Base-by-base conservation (phyloP, 2,329 filamentous ascomycete genomes). In the Phialophora chinensis region DNA sequence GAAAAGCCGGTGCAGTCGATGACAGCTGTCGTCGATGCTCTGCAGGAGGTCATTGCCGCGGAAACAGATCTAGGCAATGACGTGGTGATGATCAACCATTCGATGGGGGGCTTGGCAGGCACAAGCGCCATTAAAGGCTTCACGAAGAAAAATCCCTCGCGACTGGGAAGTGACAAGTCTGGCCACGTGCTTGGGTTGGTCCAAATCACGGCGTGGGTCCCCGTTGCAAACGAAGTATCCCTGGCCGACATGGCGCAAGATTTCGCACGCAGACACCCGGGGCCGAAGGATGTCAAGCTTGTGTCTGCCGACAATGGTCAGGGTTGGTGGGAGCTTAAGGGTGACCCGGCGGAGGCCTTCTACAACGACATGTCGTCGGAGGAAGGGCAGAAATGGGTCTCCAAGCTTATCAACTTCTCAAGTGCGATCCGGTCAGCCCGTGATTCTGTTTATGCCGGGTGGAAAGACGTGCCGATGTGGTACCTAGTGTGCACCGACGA, bases 321-420 rank as follows among this genome's bases (percentile, higher is more conserved):
- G 0, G 83, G 83, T 2, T 79, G 76, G 44, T 79, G 79, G 1
- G 77, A 78, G 0, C 62, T 85, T 3, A 72, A 76, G 12, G 72
- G 68, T 23, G 70, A 79, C 17, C 73, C 80, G 0, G 69, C 76
- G 6, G 73, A 83, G 4, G 67, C 84, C 1, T 82, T 85, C 62
- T 86, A 85, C 65, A 81, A 85, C 66, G 83, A 86, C 72, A 64
- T 85, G 1, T 76, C 81, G 0, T 71, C 65, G 0, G 77, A 80
- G 0, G 82, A 85, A 60, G 81, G 75, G 0, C 72, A 78, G 5
- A 73, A 74, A 50, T 84, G 82, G 80, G 76, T 77, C 0, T 72
- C 72, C 0, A 77, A 79, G 65, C 79, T 85, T 7, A 75, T 72
- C 0, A 71, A 69, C 0, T 81, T 84, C 31, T 78, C 77, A 1